Evolutionary conservation across 2,329 filamentous ascomycete species (phyloP).

Genomic region (Epichloe coenophiala): DNA sequence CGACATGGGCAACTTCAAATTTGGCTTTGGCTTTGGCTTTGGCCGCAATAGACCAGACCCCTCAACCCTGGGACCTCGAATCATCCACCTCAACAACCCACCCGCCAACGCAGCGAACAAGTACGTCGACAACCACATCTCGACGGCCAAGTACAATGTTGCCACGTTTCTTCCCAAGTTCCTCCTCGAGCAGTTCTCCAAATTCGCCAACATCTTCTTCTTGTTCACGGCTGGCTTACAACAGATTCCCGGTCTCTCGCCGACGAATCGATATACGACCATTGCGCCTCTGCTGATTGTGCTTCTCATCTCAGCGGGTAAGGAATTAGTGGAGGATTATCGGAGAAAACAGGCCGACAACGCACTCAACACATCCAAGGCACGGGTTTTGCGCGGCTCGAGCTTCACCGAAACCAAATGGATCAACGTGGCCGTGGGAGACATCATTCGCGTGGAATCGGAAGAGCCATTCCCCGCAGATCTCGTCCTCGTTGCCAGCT

Average conservation of each 20-base stretch:
- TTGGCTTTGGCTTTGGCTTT: conserved; percentile 56
- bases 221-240: conserved; percentile 89
- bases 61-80: conserved; percentile 75
- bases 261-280: conserved; percentile 90
- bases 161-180: conserved; percentile 94
- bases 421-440: conserved; percentile 86
- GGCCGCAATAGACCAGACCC: conserved; percentile 75
- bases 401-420: conserved; percentile 79
- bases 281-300: conserved; percentile 89
- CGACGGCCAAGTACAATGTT: conserved; percentile 93
- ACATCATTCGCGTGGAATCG: conserved; percentile 84
- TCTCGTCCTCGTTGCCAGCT: conserved; percentile 80
- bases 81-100: conserved; percentile 93
- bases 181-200: conserved; percentile 95
- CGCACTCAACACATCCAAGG: conserved; percentile 75
- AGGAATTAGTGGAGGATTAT: conserved; percentile 89
- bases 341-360: conserved; percentile 78
- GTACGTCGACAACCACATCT: conserved; percentile 93
- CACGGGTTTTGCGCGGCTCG: conserved; percentile 70
- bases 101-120: conserved; percentile 81
- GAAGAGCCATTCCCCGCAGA: conserved; percentile 94
- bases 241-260: conserved; percentile 88
- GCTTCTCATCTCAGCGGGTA: conserved; percentile 84
- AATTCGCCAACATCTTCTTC: conserved; percentile 99
- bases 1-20: conserved; percentile 71